These are phyloP conservation scores for Trichoderma gracile DNA, from an alignment of 2,329 filamentous ascomycete species.

Conservation along the genomic window DNA sequence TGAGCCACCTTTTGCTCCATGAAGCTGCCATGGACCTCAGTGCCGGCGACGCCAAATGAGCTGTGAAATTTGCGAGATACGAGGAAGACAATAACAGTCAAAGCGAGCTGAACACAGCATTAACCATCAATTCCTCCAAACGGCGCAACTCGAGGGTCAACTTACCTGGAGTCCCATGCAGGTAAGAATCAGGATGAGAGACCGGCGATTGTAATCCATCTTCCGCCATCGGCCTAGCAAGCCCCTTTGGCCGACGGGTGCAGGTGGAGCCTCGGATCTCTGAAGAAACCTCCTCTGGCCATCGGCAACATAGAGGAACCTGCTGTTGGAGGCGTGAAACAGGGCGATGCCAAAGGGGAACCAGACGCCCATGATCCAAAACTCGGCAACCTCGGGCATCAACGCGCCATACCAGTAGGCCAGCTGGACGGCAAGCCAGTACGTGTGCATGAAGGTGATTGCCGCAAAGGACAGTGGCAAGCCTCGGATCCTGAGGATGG, in stretches of 20 bases:
- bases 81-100: slow-evolving; percentile 61
- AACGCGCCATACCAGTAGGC: slow-evolving; percentile 44
- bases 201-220: slow-evolving; percentile 50
- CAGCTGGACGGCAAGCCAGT: slow-evolving; percentile 45
- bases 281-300: slow-evolving; percentile 50
- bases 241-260: slow-evolving; percentile 31
- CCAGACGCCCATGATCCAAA: slow-evolving; percentile 67
- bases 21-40: slow-evolving; percentile 58
- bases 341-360: slow-evolving; percentile 65
- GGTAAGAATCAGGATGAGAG: slow-evolving; percentile 51
- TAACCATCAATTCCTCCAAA: neutral
- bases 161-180: slow-evolving; percentile 60
- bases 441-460: slow-evolving; percentile 44
- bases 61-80: slow-evolving; percentile 66
- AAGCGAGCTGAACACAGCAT: slow-evolving; percentile 48
- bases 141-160: neutral
- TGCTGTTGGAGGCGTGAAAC: slow-evolving; percentile 64
- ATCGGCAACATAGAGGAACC: slow-evolving; percentile 59
- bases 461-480: slow-evolving; percentile 45
- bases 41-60: slow-evolving; percentile 60
- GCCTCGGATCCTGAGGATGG: slow-evolving; percentile 45
- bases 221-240: slow-evolving; percentile 42
- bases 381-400: slow-evolving; percentile 56
- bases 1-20: slow-evolving; percentile 51
- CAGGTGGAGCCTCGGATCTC: slow-evolving; percentile 22